These are phyloP conservation scores for Ceratorhiza oryzae-sativae DNA, from an alignment of 1,284 basidiomycete genomes.

Conservation along the genomic window DNA sequence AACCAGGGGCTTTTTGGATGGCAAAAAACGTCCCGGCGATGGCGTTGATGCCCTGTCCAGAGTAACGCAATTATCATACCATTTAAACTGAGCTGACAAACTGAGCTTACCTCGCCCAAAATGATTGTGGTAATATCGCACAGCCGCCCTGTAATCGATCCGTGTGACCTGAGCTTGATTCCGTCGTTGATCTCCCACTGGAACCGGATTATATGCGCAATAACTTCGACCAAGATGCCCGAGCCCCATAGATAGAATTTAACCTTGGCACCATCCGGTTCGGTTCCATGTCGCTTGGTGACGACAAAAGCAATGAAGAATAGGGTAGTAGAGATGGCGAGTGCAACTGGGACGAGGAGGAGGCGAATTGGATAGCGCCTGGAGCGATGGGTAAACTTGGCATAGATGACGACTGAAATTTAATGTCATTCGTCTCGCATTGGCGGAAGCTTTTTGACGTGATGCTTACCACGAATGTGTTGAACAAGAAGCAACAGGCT, in stretches of 20 bases:
- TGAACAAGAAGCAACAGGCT: slow-evolving; percentile 23
- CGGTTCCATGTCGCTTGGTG: slow-evolving; percentile 4
- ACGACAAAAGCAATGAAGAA: slow-evolving; percentile 14
- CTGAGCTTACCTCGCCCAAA: slow-evolving; percentile 16
- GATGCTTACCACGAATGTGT: slow-evolving; percentile 9
- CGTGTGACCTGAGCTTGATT: slow-evolving; percentile 14
- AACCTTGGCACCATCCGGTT: background rate
- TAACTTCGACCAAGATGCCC: slow-evolving; percentile 11
- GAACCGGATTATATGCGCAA: slow-evolving; percentile 30
- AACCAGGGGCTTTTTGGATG: slow-evolving; percentile 18
- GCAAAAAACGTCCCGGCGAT: slow-evolving; percentile 23
- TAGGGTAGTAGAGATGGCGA: slow-evolving; percentile 10
- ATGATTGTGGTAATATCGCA: slow-evolving; percentile 23
- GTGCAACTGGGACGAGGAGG: slow-evolving; percentile 8
- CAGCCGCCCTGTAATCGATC: slow-evolving; percentile 12
- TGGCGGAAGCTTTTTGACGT: background rate
- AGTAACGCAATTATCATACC: background rate
- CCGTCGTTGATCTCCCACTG: slow-evolving; percentile 24
- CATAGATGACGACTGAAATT: slow-evolving; percentile 27
- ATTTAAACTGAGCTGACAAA: background rate
- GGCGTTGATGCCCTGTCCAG: slow-evolving; percentile 23
- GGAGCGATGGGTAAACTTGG: slow-evolving; percentile 17
- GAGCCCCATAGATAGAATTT: slow-evolving; percentile 14
- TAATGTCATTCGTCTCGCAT: background rate
- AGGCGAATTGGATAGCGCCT: slow-evolving; percentile 11